Conservation (phyloP, 441 rosid genomes). For the Erysimum pusillum region DNA sequence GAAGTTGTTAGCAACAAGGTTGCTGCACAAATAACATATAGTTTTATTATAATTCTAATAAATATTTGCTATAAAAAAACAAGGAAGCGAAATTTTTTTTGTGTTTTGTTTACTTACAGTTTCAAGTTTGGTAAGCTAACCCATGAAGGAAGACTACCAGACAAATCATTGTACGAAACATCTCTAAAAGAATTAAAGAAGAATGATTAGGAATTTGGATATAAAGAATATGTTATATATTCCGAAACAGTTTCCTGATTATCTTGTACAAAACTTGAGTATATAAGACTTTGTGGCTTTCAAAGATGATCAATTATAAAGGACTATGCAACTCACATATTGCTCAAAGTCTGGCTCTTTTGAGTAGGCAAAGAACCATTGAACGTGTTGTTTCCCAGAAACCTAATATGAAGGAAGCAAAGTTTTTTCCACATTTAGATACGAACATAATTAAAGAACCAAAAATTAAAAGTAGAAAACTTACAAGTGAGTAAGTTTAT, state of each 20-base stretch:
- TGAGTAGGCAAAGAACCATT: slow-evolving; percentile 56
- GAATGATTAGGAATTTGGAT: slow-evolving; percentile 4
- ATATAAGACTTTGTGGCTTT: too few relatives aligned
- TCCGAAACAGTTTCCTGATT: neutral
- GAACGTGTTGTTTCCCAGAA: slow-evolving; percentile 52
- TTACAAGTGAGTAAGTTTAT: slow-evolving; percentile 56
- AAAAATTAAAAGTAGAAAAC: neutral
- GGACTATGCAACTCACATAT: neutral
- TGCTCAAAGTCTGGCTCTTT: slow-evolving; percentile 44
- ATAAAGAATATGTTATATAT: neutral
- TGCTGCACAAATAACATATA: neutral
- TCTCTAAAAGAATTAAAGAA: slow-evolving; percentile 56
- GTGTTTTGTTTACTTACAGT: slow-evolving; percentile 51
- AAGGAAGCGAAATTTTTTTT: too few relatives aligned
- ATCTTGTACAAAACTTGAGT: too few relatives aligned
- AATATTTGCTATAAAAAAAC: too few relatives aligned
- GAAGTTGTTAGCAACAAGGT: neutral
- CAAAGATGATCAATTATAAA: too few relatives aligned
- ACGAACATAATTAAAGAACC: too few relatives aligned
- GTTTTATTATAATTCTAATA: neutral
- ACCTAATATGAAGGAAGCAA: slow-evolving; percentile 48
- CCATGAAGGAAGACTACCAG: slow-evolving; percentile 76
- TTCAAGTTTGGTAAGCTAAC: slow-evolving; percentile 47
- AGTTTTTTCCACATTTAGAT: neutral
- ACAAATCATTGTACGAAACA: slow-evolving; percentile 71